Percentiles rank a stretch among this genome's conserved stretches.
Conservation (phyloP, 371 early-diverging fungal species). For the Coemansia sp. region DNA sequence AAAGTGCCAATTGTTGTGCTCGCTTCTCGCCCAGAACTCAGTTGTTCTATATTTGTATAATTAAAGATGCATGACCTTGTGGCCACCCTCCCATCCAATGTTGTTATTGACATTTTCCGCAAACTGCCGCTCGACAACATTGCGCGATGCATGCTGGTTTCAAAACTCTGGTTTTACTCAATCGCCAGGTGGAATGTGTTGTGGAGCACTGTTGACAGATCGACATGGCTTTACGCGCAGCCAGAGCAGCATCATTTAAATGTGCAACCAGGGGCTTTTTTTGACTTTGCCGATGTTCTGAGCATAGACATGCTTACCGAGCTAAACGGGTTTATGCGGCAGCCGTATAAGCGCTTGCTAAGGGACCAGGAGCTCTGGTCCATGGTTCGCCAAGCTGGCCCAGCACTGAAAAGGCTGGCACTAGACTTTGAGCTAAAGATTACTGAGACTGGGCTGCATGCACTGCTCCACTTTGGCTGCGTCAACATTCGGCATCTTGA, state of each 20-base stretch:
- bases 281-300: not conserved
- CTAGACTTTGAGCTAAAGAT: slow-evolving; percentile 21
- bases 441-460: slow-evolving; percentile 15
- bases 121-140: slow-evolving; percentile 22
- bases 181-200: slow-evolving; percentile 21
- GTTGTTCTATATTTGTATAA: not conserved
- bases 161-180: slow-evolving; percentile 26
- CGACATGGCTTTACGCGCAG: slow-evolving; percentile 1
- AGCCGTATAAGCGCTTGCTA: slow-evolving; percentile 3
- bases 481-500: slow-evolving; percentile 29
- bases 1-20: not conserved
- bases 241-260: not conserved
- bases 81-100: slow-evolving; percentile 18
- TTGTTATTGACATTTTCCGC: slow-evolving; percentile 29
- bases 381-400: slow-evolving; percentile 31
- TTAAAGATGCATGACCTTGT: slow-evolving; percentile 25
- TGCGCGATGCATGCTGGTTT: slow-evolving; percentile 32
- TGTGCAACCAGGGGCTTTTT: not conserved
- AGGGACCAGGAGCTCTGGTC: slow-evolving; percentile 14
- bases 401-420: slow-evolving; percentile 27
- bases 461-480: slow-evolving; percentile 28
- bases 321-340: not conserved
- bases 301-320: not conserved
- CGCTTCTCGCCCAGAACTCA: not conserved
- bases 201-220: slow-evolving; percentile 31